Evolutionary conservation across 257 asterid genomes (phyloP).

Genomic region (Solanum piurae): DNA sequence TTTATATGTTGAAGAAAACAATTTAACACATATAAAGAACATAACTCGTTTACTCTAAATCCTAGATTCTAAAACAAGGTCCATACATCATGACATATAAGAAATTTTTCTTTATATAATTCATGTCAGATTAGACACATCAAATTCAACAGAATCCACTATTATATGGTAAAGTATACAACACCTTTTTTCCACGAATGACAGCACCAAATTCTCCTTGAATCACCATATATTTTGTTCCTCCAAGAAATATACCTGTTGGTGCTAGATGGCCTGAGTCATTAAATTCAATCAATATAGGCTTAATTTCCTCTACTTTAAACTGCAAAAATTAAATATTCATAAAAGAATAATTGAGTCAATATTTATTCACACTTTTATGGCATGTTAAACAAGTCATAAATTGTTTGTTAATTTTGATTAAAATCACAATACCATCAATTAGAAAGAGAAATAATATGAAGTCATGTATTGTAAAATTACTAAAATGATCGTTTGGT

Average conservation of each 20-base stretch:
- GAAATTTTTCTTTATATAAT: too few relatives aligned
- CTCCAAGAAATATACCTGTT: neutral
- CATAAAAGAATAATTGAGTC: neutral
- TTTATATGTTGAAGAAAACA: too few relatives aligned
- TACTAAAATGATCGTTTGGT: too few relatives aligned
- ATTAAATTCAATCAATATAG: neutral
- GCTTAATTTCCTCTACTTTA: neutral
- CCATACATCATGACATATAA: too few relatives aligned
- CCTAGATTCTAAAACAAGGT: too few relatives aligned
- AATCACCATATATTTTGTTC: neutral
- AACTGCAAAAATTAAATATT: neutral
- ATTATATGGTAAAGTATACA: neutral
- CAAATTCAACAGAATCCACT: accelerated
- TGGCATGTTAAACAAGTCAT: neutral
- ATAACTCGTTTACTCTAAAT: accelerated
- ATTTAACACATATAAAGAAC: too few relatives aligned
- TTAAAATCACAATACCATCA: neutral
- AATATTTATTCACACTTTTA: neutral
- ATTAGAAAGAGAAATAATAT: neutral
- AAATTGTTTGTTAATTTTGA: neutral
- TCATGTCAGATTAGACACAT: neutral
- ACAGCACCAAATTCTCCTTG: neutral
- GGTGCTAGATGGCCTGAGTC: neutral
- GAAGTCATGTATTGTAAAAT: neutral
- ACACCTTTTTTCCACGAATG: neutral